Percentiles rank a stretch among this genome's conserved stretches.
phyloP scores from a whole-genome alignment of 768 basidiomycete species.

The Podaxis rugospora region DNA sequence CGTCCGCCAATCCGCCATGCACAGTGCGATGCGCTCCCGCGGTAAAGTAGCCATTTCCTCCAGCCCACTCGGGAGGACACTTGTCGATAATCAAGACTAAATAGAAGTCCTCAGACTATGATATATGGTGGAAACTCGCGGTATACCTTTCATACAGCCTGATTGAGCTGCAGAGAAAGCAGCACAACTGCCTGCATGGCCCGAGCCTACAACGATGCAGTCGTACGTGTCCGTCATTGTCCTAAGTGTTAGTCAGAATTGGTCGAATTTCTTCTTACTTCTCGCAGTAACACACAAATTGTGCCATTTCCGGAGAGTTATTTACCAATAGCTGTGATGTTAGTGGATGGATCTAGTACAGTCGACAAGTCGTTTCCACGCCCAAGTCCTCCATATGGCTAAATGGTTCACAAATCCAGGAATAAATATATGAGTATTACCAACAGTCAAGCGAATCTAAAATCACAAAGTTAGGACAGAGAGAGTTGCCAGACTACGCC shows the following conservation, averaged over 20 bases:
- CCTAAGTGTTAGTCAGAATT: background rate
- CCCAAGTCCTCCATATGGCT: background rate
- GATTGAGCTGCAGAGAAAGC: conserved; percentile 56
- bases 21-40: conserved; percentile 65
- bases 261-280: too few species aligned
- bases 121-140: background rate
- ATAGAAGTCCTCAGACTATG: background rate
- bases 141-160: conserved; percentile 47
- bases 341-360: background rate
- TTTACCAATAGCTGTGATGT: background rate
- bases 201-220: conserved; percentile 61
- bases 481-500: too few species aligned
- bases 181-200: conserved; percentile 65
- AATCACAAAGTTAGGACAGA: too few species aligned
- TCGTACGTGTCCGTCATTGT: conserved; percentile 30
- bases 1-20: conserved; percentile 56
- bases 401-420: background rate
- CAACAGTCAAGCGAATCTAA: too few species aligned
- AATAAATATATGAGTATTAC: too few species aligned
- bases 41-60: conserved; percentile 72
- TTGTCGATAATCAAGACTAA: conserved; percentile 62
- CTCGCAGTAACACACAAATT: too few species aligned
- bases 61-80: conserved; percentile 57
- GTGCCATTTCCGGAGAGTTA: background rate
- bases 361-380: background rate